These are phyloP conservation scores for Cyphellophora europaea DNA, from an alignment of 2,329 filamentous ascomycete genomes.

Conservation along the genomic window DNA sequence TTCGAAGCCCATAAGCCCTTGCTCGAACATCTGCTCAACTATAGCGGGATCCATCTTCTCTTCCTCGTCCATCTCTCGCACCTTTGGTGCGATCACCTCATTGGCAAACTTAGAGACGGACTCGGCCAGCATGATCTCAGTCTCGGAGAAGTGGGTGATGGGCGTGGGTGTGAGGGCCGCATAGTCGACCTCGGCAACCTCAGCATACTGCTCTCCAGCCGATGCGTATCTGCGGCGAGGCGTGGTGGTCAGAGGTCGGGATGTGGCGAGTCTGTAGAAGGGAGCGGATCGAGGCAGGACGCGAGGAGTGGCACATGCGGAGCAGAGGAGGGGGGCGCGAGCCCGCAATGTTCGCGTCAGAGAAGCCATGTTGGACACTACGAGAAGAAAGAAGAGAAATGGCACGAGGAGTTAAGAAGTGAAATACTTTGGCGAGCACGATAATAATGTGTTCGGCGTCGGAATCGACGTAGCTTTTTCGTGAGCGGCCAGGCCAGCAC, in stretches of 20 bases:
- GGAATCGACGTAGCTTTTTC: too few species aligned
- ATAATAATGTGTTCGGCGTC: too few species aligned
- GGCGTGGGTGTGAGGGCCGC: constrained; percentile 77
- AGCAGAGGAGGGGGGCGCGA: constrained; percentile 9
- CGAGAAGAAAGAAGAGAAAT: constrained; percentile 1
- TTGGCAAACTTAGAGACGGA: constrained; percentile 83
- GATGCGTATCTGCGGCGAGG: constrained; percentile 20
- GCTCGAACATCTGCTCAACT: constrained; percentile 91
- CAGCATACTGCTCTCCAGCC: constrained; percentile 24
- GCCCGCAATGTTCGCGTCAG: constrained; percentile 38
- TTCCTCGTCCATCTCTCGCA: constrained; percentile 94
- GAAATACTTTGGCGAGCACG: too few species aligned
- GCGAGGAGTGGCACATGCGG: constrained; percentile 28
- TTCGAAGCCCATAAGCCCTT: constrained; percentile 94
- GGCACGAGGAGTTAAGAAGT: too few species aligned
- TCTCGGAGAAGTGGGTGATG: constrained; percentile 85
- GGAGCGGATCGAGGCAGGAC: constrained; percentile 16
- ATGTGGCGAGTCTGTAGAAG: too few species aligned
- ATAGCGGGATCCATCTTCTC: constrained; percentile 84
- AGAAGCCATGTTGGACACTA: constrained; percentile 38
- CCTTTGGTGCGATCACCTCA: constrained; percentile 81
- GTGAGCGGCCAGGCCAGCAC: too few species aligned
- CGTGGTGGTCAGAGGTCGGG: constrained; percentile 1
- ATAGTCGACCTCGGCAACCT: constrained; percentile 46
- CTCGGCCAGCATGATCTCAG: constrained; percentile 81